Conservation (phyloP, 345 rosid species). For the Sisymbrium altissimum region DNA sequence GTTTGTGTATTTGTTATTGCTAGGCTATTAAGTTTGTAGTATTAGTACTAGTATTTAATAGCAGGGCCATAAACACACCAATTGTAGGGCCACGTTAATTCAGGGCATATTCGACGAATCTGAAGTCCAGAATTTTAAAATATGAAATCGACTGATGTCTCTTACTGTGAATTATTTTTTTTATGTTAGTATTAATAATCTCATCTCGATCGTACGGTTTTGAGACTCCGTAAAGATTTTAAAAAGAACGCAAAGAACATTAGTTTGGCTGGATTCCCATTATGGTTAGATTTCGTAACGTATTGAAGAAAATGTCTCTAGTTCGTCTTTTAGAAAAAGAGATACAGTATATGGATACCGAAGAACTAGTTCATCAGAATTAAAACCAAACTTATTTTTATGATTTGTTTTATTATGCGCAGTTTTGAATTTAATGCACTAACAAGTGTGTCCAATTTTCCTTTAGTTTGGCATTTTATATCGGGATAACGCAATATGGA, state of each 20-base stretch:
- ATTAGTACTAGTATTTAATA: not conserved
- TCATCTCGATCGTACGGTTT: not conserved
- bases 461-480: not conserved
- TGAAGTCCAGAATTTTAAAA: not conserved
- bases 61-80: not conserved
- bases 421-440: not conserved
- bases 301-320: not conserved
- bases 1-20: not conserved
- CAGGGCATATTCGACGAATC: constrained; percentile 24
- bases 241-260: not conserved
- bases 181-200: not conserved
- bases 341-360: not conserved
- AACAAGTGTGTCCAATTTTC: not conserved
- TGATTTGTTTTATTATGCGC: not conserved
- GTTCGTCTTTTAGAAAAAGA: not conserved
- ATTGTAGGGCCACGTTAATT: not conserved
- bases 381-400: too few species aligned
- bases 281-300: not conserved
- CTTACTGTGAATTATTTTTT: not conserved
- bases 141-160: not conserved
- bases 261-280: not conserved
- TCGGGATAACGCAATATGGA: not conserved
- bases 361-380: not conserved
- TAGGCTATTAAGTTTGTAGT: not conserved
- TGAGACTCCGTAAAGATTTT: not conserved